Evolutionary conservation across 2,329 filamentous ascomycete genomes (phyloP), one percentile per base, ranked within the genome.

Genomic region (Stenocarpella maydis): DNA sequence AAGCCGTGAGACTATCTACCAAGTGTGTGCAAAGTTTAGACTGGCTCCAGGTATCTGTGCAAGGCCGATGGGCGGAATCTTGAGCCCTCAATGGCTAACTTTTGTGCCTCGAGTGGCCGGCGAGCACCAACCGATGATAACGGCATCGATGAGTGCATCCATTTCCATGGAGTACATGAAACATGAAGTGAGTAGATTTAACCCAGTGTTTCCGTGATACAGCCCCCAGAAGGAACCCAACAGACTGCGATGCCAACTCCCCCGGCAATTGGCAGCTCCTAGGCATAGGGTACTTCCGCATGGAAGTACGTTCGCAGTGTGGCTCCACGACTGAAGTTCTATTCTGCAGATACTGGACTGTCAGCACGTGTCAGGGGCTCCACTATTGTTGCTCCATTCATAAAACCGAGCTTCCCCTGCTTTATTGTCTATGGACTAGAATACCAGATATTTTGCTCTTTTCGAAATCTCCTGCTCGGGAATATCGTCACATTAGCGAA

Each of bases 151-250:
- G 55, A 61, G 15, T 61, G 55, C 26, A 61, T 45, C 10, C 41
- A 19, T n/a, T 61, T 61, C 41, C 55, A 47, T 61, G n/a, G 55
- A 61, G 19, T 61, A 61, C 12, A 31, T 61, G 41, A 31, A 61
- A 21, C 9, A 17, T 34, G 39, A 21, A 47, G 55, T 61, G 41
- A 61, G 55, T 61, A 47, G 4, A 10, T 31, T 41, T 31, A 60
- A 5, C 17, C 3, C 24, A 9, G 6, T 45, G 2, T 28, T 10
- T 14, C 34, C 34, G 12, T 26, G 8, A 10, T 28, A 19, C n/a
- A 9, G 5, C 26, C 24, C 19, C 12, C 4, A 8, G 7, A 21
- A 47, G 8, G 8, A 14, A 37, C 10, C 5, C 21, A 7, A 2
- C 52, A 21, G 8, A 21, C 3, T 39, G 2, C 14, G 6, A 17